phyloP scores from a whole-genome alignment of 148 eudicot species.

The Silene conica region DNA sequence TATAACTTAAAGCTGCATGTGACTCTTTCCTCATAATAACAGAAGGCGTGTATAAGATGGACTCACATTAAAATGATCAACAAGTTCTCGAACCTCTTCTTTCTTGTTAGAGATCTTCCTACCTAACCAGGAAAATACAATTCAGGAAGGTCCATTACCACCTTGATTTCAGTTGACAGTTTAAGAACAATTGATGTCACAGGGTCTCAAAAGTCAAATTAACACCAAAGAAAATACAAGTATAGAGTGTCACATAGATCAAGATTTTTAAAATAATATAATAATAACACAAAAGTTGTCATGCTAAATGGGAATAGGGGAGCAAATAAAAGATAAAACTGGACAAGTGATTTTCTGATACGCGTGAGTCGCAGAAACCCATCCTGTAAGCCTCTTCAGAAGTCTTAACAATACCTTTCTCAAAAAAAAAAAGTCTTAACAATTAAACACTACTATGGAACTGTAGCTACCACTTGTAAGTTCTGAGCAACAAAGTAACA shows the following conservation, averaged over 20 bases:
- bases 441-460: neutral
- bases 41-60: neutral
- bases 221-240: neutral
- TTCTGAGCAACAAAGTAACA: neutral
- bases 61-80: constrained; percentile 93
- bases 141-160: constrained; percentile 5
- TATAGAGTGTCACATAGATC: neutral
- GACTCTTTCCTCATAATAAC: neutral
- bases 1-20: constrained; percentile 3
- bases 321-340: neutral
- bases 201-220: neutral
- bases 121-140: constrained; percentile 41
- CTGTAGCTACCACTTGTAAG: neutral
- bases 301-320: neutral
- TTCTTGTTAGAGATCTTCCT: constrained; percentile 60
- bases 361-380: neutral
- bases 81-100: constrained; percentile 81
- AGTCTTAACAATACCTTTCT: constrained; percentile 10
- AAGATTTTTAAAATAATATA: neutral
- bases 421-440: too few relatives aligned
- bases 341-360: neutral
- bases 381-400: neutral
- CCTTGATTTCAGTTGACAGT: neutral
- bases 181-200: neutral
- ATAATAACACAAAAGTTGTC: neutral